These are phyloP conservation scores for Volvox reticuliferus DNA, from an alignment of 139 green algal species.

Conservation along the genomic window DNA sequence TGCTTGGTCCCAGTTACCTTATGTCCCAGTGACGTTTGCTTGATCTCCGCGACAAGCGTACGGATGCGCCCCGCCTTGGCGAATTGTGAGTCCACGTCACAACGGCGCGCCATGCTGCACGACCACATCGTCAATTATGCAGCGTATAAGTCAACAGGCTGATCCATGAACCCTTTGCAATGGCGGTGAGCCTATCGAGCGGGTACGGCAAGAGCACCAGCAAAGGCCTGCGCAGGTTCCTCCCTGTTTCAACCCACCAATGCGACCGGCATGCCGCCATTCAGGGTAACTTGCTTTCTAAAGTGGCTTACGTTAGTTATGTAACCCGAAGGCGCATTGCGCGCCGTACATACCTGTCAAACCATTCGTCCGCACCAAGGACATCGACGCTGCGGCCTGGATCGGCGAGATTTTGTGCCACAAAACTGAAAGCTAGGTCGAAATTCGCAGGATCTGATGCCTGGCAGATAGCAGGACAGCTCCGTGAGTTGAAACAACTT, in stretches of 20 bases:
- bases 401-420: background rate
- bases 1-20: background rate
- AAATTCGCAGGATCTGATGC: conserved; percentile 27
- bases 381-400: background rate
- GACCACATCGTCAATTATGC: too few species aligned
- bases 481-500: background rate
- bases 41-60: background rate
- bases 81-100: conserved; percentile 24
- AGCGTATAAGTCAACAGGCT: background rate
- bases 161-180: background rate
- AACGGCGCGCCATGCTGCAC: conserved; percentile 13
- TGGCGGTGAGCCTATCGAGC: background rate
- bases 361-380: conserved; percentile 8
- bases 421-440: background rate
- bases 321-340: background rate
- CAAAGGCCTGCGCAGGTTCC: background rate
- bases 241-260: background rate
- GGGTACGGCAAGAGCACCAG: background rate
- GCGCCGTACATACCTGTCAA: conserved; percentile 1
- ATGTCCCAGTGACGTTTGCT: background rate
- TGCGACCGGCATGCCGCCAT: background rate
- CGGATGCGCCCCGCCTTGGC: conserved; percentile 2
- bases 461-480: background rate
- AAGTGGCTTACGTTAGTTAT: background rate
- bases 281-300: background rate